A percentile compares a stretch with the other conserved stretches of the same genome.
Evolutionary conservation across 257 asterid species (phyloP).

Genomic region (Ilex asprella): DNA sequence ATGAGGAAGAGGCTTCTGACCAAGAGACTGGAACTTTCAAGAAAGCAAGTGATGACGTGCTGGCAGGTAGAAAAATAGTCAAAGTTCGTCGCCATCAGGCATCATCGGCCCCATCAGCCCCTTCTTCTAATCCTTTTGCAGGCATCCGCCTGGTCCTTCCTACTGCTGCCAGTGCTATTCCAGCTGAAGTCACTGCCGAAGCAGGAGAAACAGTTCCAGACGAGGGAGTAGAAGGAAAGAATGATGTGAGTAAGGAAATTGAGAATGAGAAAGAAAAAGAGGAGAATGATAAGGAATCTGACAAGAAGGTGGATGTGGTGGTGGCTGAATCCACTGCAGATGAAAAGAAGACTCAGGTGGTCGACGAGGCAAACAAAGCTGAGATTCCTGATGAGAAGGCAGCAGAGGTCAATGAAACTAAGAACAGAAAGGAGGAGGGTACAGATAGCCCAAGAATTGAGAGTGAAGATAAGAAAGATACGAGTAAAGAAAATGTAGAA

Average conservation of each 20-base stretch:
- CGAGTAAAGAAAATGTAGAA: constrained; percentile 24
- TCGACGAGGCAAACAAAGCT: constrained; percentile 15
- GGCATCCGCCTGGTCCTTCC: constrained; percentile 54
- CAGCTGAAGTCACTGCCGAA: constrained; percentile 11
- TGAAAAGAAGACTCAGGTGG: constrained; percentile 22
- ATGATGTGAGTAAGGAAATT: constrained; percentile 22
- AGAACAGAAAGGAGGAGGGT: constrained; percentile 23
- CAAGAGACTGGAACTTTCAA: constrained; percentile 69
- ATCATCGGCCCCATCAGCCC: constrained; percentile 35
- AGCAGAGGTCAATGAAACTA: constrained; percentile 21
- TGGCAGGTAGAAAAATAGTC: constrained; percentile 78
- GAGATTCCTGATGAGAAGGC: constrained; percentile 25
- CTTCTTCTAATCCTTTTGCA: constrained; percentile 72
- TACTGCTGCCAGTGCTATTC: constrained; percentile 19
- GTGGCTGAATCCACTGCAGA: constrained; percentile 17
- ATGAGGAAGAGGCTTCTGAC: constrained; percentile 53
- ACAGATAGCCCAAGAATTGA: constrained; percentile 24
- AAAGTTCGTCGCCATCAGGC: constrained; percentile 67
- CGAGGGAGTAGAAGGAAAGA: constrained; percentile 18
- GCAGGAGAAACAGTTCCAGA: constrained; percentile 4
- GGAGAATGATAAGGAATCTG: constrained; percentile 23
- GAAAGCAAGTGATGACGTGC: constrained; percentile 83
- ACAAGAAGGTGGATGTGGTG: constrained; percentile 28
- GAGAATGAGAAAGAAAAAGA: constrained; percentile 19
- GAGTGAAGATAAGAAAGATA: constrained; percentile 30